phyloP scores from a whole-genome alignment of 164 flowering plant species.

The Echeveria elegans region DNA sequence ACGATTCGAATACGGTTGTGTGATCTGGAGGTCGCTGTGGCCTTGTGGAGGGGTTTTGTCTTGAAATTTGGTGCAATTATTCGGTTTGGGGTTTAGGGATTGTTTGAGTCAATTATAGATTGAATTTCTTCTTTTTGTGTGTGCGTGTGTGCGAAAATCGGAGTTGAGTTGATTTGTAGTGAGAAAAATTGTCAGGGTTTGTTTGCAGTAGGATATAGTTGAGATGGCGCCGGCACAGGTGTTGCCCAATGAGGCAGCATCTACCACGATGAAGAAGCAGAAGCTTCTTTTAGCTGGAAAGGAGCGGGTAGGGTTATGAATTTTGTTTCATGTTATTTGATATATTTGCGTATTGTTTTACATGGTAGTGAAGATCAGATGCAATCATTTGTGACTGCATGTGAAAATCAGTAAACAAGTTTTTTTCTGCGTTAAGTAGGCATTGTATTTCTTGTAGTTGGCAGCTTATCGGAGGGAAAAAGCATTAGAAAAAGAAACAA shows the following conservation, averaged over 20 bases:
- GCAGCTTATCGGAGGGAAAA: conserved; percentile 87
- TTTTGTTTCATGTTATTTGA: background rate
- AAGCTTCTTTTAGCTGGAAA: conserved; percentile 75
- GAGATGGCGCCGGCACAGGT: conserved; percentile 79
- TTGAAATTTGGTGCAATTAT: background rate
- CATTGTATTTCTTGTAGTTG: conserved; percentile 37
- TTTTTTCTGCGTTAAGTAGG: background rate
- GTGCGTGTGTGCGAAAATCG: too few relatives aligned
- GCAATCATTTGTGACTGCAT: background rate
- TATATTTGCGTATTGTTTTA: background rate
- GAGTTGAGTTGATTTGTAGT: too few relatives aligned
- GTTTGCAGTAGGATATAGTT: too few relatives aligned
- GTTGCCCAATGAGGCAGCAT: too few relatives aligned
- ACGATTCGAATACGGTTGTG: background rate
- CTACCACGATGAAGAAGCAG: conserved; percentile 41
- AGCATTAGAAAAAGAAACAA: conserved; percentile 57
- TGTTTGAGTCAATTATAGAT: background rate
- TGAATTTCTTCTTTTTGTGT: background rate
- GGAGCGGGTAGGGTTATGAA: conserved; percentile 39
- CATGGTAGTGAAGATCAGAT: too few relatives aligned
- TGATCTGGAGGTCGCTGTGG: conserved; percentile 2
- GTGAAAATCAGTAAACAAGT: background rate
- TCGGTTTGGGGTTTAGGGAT: background rate
- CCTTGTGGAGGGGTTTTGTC: too few relatives aligned
- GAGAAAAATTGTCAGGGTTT: too few relatives aligned